Percentiles rank a stretch among this genome's conserved stretches.
These are phyloP conservation scores for Plantago ovata DNA, from an alignment of 257 asterid species.

Conservation along the genomic window DNA sequence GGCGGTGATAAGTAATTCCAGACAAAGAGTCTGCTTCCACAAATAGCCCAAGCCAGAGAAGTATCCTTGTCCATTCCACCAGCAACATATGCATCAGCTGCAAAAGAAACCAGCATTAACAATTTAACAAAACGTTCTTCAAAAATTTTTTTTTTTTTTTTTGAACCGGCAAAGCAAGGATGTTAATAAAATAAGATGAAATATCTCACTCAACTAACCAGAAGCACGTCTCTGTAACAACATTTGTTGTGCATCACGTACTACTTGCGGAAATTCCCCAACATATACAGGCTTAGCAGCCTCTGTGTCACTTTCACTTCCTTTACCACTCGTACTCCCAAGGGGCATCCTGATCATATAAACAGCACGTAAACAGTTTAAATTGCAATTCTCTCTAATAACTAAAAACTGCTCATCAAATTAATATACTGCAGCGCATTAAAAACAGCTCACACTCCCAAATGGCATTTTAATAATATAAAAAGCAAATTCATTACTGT, in stretches of 20 bases:
- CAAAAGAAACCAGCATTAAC: slow-evolving; percentile 24
- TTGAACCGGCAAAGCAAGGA: too few relatives aligned
- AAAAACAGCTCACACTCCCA: too few relatives aligned
- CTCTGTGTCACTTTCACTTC: slow-evolving; percentile 55
- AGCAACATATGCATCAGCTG: slow-evolving; percentile 58
- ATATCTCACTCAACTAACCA: slow-evolving; percentile 46
- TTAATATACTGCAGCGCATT: too few relatives aligned
- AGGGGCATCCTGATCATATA: slow-evolving; percentile 47
- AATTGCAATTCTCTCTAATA: neutral
- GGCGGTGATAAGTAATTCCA: slow-evolving; percentile 70
- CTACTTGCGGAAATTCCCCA: slow-evolving; percentile 85
- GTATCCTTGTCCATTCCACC: slow-evolving; percentile 92
- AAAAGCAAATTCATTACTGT: too few relatives aligned
- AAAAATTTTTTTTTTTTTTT: too few relatives aligned
- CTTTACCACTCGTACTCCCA: slow-evolving; percentile 50
- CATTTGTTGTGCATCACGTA: slow-evolving; percentile 69
- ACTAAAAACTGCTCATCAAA: neutral
- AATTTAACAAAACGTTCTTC: neutral
- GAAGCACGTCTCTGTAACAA: slow-evolving; percentile 43
- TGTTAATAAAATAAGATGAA: slow-evolving; percentile 8
- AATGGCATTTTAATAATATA: too few relatives aligned
- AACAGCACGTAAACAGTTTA: neutral
- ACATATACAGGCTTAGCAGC: slow-evolving; percentile 65
- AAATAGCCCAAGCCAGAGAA: slow-evolving; percentile 75
- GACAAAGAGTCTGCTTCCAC: slow-evolving; percentile 58